Evolutionary conservation across 805 yeast genomes (phyloP).

Genomic region (Blastobotrys attinorum): DNA sequence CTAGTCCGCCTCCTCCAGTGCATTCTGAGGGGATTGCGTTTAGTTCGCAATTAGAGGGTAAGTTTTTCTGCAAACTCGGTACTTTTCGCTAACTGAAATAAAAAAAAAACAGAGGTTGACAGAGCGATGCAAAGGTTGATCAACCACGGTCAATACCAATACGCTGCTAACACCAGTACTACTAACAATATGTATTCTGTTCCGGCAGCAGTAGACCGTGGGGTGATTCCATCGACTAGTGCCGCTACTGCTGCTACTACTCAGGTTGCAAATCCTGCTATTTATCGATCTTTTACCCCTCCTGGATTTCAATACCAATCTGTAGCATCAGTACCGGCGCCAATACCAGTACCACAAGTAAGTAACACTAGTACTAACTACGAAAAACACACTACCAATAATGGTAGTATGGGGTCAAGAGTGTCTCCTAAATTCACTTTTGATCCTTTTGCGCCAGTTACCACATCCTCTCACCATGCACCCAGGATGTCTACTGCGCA

Average conservation of each 20-base stretch:
- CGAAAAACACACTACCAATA: no score
- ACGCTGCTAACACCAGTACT: neutral
- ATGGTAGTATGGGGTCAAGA: slow-evolving; percentile 3
- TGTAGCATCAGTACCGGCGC: neutral
- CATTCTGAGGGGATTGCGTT: slow-evolving; percentile 8
- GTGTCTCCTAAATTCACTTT: slow-evolving; percentile 13
- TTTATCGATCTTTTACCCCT: no score
- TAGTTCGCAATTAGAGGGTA: slow-evolving; percentile 13
- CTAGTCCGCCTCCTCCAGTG: no score
- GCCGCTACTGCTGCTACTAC: neutral
- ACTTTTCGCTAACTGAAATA: neutral
- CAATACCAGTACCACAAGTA: neutral
- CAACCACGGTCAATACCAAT: slow-evolving; percentile 6
- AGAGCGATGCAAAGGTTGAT: slow-evolving; percentile 10
- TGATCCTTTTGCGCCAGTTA: slow-evolving; percentile 17
- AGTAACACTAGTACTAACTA: no score
- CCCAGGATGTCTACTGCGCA: neutral
- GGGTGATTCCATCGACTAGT: neutral
- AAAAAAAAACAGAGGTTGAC: slow-evolving; percentile 10
- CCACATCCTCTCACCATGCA: neutral
- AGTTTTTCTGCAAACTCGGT: neutral
- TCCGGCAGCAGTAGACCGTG: no score
- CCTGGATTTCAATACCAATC: neutral
- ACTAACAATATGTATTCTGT: neutral
- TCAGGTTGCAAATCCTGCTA: neutral